Evolutionary conservation across 2,329 filamentous ascomycete species (phyloP).

Genomic region (Clarireedia monteithiana): DNA sequence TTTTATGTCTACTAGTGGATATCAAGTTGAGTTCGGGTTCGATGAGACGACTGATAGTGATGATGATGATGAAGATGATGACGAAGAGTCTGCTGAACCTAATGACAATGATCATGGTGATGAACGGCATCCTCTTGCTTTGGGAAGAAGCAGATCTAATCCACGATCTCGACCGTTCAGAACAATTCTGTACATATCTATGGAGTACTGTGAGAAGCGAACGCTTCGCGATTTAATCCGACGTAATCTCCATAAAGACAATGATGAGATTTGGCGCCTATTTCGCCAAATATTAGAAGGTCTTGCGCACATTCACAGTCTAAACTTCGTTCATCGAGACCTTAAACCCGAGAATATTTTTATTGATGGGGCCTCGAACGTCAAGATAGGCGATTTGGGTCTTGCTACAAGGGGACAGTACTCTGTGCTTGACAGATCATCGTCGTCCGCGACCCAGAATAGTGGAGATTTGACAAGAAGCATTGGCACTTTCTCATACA

Average conservation of each 20-base stretch:
- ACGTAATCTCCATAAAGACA: slow-evolving; percentile 64
- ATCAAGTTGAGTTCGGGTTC: slow-evolving; percentile 71
- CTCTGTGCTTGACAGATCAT: slow-evolving; percentile 46
- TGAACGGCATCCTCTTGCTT: slow-evolving; percentile 15
- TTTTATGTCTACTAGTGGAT: slow-evolving; percentile 82
- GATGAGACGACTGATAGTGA: slow-evolving; percentile 35
- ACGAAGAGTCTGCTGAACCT: slow-evolving; percentile 34
- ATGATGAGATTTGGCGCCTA: slow-evolving; percentile 77
- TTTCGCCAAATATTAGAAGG: slow-evolving; percentile 90
- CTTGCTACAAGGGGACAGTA: slow-evolving; percentile 84
- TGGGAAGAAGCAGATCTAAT: slow-evolving; percentile 24
- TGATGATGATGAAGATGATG: slow-evolving; percentile 33
- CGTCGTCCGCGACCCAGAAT: slow-evolving; percentile 16
- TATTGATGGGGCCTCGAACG: slow-evolving; percentile 82
- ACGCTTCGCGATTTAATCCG: slow-evolving; percentile 85
- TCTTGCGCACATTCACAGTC: slow-evolving; percentile 77
- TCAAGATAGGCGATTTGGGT: slow-evolving; percentile 95
- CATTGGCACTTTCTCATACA: slow-evolving; percentile 78
- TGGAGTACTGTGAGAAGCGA: slow-evolving; percentile 92
- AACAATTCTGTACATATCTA: slow-evolving; percentile 89
- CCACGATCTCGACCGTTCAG: slow-evolving; percentile 44
- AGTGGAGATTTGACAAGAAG: slow-evolving; percentile 59
- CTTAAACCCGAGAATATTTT: slow-evolving; percentile 97
- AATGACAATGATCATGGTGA: slow-evolving; percentile 27
- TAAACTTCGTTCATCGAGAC: slow-evolving; percentile 91